Conservation (phyloP, 108 stramenopile species). For the Pseudonitzschia delicatissima region DNA sequence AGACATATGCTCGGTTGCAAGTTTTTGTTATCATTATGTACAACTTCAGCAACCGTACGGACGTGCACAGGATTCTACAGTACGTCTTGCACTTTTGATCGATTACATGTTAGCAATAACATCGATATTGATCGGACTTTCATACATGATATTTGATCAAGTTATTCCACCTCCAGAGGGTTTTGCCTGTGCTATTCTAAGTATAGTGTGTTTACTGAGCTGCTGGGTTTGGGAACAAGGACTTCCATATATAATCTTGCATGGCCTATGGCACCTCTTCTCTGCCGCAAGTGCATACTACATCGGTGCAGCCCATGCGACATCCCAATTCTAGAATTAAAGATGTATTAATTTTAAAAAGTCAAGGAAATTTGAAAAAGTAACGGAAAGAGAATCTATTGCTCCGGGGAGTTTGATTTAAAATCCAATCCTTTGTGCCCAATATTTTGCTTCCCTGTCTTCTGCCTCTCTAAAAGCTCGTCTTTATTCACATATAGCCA, state of each 20-base stretch:
- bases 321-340: neutral
- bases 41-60: conserved; percentile 49
- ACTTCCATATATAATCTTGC: conserved; percentile 55
- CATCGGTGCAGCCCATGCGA: conserved; percentile 38
- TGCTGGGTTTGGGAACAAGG: conserved; percentile 80
- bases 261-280: conserved; percentile 80
- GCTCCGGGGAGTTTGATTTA: conserved; percentile 55
- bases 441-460: conserved; percentile 54
- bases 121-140: conserved; percentile 37
- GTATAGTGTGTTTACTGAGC: conserved; percentile 43
- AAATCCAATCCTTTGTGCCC: conserved; percentile 88
- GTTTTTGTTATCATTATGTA: conserved; percentile 74
- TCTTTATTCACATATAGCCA: conserved; percentile 52
- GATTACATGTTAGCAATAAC: conserved; percentile 68
- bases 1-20: conserved; percentile 65
- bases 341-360: neutral
- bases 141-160: conserved; percentile 16
- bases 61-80: conserved; percentile 23
- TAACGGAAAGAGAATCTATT: conserved; percentile 35
- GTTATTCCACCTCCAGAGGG: conserved; percentile 44
- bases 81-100: conserved; percentile 66
- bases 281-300: conserved; percentile 67
- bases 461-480: conserved; percentile 75
- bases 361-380: no score
- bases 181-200: conserved; percentile 35